Conservation (phyloP, 2,329 filamentous ascomycete species). For the Verticillium dahliae region DNA sequence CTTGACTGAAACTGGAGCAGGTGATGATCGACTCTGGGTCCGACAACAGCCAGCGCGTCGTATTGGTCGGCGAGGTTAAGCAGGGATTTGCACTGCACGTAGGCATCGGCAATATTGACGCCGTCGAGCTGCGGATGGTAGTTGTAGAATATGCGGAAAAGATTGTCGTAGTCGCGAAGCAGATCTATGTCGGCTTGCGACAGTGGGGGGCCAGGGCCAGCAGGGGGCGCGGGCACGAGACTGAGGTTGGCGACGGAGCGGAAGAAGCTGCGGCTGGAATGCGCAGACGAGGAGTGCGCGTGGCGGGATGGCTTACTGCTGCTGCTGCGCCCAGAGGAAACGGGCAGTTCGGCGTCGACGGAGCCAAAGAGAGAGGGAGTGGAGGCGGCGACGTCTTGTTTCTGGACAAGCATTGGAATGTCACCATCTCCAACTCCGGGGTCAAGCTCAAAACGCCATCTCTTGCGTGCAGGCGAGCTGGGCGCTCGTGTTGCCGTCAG, state of each 20-base stretch:
- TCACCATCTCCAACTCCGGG: constrained; percentile 65
- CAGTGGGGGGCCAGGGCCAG: constrained; percentile 30
- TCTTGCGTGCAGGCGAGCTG: constrained; percentile 36
- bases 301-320: constrained; percentile 56
- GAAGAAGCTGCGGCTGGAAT: constrained; percentile 58
- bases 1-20: constrained; percentile 84
- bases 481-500: constrained; percentile 23
- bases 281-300: constrained; percentile 45
- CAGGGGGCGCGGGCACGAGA: constrained; percentile 30
- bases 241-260: constrained; percentile 79
- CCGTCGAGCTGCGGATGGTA: constrained; percentile 75
- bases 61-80: constrained; percentile 90
- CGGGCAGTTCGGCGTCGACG: not conserved
- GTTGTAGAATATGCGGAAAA: constrained; percentile 96
- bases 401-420: constrained; percentile 83
- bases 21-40: constrained; percentile 87
- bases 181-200: constrained; percentile 64
- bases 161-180: constrained; percentile 88
- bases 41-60: constrained; percentile 81
- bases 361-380: constrained; percentile 46
- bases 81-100: constrained; percentile 88
- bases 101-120: constrained; percentile 85
- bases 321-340: constrained; percentile 10
- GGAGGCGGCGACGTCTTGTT: constrained; percentile 39
- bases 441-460: constrained; percentile 87